A percentile compares a stretch with the other conserved stretches of the same genome.
Conservation (phyloP, 257 asterid genomes). For the Salvia miltiorrhiza region DNA sequence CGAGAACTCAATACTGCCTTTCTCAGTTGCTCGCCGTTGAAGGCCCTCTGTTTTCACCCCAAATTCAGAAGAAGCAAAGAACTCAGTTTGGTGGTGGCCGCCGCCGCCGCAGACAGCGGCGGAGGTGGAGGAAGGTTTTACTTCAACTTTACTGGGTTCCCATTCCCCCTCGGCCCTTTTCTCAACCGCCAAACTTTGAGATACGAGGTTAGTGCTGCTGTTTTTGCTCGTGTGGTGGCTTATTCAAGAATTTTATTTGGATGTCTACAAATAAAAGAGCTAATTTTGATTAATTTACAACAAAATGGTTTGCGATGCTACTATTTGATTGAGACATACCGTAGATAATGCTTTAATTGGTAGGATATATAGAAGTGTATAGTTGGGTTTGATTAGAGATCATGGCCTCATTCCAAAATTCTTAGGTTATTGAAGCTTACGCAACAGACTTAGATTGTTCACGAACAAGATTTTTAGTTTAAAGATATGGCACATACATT, state of each 20-base stretch:
- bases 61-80: conserved; percentile 46
- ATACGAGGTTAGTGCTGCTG: conserved; percentile 59
- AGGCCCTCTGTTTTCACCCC: conserved; percentile 35
- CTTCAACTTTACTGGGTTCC: conserved; percentile 86
- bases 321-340: not conserved
- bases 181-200: conserved; percentile 78
- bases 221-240: not conserved
- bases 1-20: conserved; percentile 41
- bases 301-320: not conserved
- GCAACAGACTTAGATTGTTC: not conserved
- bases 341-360: conserved; percentile 3
- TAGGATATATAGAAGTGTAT: not conserved
- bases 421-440: not conserved
- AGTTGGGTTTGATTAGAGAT: conserved; percentile 3
- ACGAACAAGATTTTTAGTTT: not conserved
- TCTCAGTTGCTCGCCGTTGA: conserved; percentile 39
- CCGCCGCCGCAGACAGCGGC: conserved; percentile 40
- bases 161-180: conserved; percentile 97
- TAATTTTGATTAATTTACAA: not conserved
- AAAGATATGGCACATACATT: not conserved
- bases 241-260: not conserved
- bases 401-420: not conserved
- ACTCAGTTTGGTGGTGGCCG: conserved; percentile 42
- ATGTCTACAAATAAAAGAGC: not conserved
- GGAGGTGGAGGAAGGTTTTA: conserved; percentile 64